Conservation (phyloP, 352 stramenopile genomes). For the Globisporangium polare region DNA sequence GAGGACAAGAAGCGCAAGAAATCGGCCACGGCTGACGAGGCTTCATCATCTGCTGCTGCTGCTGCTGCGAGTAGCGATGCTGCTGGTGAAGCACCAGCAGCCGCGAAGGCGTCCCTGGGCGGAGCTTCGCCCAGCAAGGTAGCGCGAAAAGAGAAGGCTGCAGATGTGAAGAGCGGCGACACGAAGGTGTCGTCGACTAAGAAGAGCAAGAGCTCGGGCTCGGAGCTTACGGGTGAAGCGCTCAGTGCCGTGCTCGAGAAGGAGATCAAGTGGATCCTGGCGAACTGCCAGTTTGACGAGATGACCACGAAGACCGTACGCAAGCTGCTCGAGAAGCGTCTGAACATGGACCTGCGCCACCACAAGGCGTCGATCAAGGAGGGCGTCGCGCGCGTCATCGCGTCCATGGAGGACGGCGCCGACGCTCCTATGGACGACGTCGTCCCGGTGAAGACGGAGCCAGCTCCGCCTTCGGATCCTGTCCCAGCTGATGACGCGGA, state of each 20-base stretch:
- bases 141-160: conserved; percentile 30
- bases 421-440: conserved; percentile 12
- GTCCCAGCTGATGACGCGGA: not conserved
- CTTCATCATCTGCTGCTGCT: not conserved
- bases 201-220: conserved; percentile 5
- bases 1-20: conserved; percentile 29
- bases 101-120: not conserved
- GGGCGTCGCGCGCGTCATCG: conserved; percentile 70
- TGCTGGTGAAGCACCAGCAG: not conserved
- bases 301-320: conserved; percentile 83
- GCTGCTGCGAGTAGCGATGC: no score
- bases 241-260: conserved; percentile 61
- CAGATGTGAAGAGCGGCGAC: conserved; percentile 33
- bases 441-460: conserved; percentile 9
- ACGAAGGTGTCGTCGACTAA: not conserved
- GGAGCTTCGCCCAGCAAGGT: conserved; percentile 32
- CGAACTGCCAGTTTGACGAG: conserved; percentile 75
- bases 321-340: conserved; percentile 64
- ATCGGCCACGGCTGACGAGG: not conserved
- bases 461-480: not conserved
- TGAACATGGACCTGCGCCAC: conserved; percentile 66
- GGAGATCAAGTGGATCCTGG: conserved; percentile 77
- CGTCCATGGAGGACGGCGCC: conserved; percentile 61
- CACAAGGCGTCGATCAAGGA: conserved; percentile 77
- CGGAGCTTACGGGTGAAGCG: conserved; percentile 31